Evolutionary conservation across 108 stramenopile species (phyloP).

Genomic region (Nitzschia sp.): DNA sequence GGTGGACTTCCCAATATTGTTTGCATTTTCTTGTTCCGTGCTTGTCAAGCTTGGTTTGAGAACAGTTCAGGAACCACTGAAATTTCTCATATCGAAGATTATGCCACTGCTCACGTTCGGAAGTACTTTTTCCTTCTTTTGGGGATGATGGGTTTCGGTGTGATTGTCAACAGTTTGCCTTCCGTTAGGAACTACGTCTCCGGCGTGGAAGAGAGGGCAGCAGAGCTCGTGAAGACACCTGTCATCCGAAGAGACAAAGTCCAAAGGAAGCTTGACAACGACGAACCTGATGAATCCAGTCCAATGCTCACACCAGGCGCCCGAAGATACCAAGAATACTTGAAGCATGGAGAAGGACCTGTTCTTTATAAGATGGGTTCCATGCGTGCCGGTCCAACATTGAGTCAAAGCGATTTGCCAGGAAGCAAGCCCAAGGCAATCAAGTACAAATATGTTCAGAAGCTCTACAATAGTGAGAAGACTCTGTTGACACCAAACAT

Average conservation of each 20-base stretch:
- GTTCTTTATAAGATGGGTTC: conserved; percentile 53
- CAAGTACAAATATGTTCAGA: conserved; percentile 29
- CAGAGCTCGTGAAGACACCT: conserved; percentile 63
- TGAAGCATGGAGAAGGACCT: conserved; percentile 68
- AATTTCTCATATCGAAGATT: conserved; percentile 64
- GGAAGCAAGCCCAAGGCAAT: conserved; percentile 22
- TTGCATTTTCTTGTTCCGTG: conserved; percentile 69
- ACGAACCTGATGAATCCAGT: conserved; percentile 36
- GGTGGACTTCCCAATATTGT: conserved; percentile 83
- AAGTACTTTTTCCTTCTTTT: conserved; percentile 75
- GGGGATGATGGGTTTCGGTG: conserved; percentile 59
- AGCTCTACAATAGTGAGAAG: conserved; percentile 23
- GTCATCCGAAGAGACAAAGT: conserved; percentile 28
- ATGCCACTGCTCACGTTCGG: conserved; percentile 59
- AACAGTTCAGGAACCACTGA: conserved; percentile 53
- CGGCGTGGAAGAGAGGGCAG: conserved; percentile 61
- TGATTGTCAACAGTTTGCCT: conserved; percentile 63
- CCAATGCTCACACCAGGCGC: conserved; percentile 43
- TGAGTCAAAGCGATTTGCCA: conserved; percentile 24
- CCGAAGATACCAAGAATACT: conserved; percentile 54
- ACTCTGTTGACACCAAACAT: no score
- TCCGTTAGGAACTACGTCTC: conserved; percentile 57
- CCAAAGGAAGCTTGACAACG: conserved; percentile 17
- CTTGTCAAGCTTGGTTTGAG: conserved; percentile 63
- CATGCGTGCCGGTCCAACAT: conserved; percentile 64